Evolutionary conservation across 1,284 basidiomycete species (phyloP).

Genomic region (Sporisorium iseilematis-ciliati): DNA sequence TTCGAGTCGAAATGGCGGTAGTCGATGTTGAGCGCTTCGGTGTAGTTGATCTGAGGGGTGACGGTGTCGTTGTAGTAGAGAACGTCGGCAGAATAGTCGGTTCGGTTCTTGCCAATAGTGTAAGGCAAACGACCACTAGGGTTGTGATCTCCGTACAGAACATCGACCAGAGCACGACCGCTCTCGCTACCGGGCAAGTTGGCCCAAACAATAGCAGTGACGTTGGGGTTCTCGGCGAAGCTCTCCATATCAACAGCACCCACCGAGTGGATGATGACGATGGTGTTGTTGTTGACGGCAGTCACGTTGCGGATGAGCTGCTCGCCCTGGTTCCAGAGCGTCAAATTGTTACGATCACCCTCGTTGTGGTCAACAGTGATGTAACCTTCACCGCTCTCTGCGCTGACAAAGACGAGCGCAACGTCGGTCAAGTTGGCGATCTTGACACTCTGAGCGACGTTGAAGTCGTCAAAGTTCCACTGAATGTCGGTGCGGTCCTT

Average conservation of each 20-base stretch:
- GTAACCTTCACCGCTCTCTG: conserved; percentile 60
- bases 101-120: conserved; percentile 57
- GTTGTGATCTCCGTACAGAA: conserved; percentile 61
- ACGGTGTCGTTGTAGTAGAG: conserved; percentile 47
- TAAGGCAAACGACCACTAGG: conserved; percentile 63
- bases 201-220: conserved; percentile 61
- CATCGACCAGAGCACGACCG: conserved; percentile 54
- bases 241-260: conserved; percentile 58
- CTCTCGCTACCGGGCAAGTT: conserved; percentile 58
- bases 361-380: conserved; percentile 71
- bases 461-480: conserved; percentile 77
- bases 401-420: conserved; percentile 76
- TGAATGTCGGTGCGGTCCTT: conserved; percentile 74
- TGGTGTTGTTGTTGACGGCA: conserved; percentile 57
- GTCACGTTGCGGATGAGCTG: conserved; percentile 58
- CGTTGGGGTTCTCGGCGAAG: conserved; percentile 60
- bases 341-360: conserved; percentile 83
- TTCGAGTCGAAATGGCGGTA: conserved; percentile 57
- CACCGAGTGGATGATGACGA: conserved; percentile 60
- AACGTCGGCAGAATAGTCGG: conserved; percentile 56
- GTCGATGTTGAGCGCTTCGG: conserved; percentile 58
- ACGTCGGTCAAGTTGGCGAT: conserved; percentile 68
- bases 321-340: conserved; percentile 83
- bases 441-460: conserved; percentile 44
- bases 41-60: conserved; percentile 60